Percentiles rank a stretch among this genome's conserved stretches.
These are phyloP conservation scores for Pseudognaphalium luteoalbum DNA, from an alignment of 129 eudicot genomes.

Conservation along the genomic window DNA sequence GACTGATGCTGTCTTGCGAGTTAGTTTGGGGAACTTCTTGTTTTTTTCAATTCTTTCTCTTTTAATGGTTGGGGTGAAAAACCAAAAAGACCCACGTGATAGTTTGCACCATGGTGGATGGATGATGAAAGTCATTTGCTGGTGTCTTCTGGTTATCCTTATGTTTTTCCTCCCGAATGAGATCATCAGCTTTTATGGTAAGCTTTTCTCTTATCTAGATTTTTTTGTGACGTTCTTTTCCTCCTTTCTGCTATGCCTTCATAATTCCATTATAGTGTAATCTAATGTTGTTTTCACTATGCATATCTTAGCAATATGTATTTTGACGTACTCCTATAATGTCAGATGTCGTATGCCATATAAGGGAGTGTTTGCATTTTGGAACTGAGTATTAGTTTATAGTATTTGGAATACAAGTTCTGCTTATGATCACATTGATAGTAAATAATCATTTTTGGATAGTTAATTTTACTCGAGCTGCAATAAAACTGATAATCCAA, in stretches of 20 bases:
- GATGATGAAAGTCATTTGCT: slow-evolving; percentile 95
- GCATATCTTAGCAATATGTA: neutral
- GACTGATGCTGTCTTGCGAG: slow-evolving; percentile 98
- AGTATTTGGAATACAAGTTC: neutral
- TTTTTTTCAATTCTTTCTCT: slow-evolving; percentile 80
- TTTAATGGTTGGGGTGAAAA: slow-evolving; percentile 90
- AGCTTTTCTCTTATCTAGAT: slow-evolving; percentile 12
- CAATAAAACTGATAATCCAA: neutral
- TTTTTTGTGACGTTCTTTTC: neutral
- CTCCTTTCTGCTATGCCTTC: neutral
- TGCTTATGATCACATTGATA: neutral
- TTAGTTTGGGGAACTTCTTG: slow-evolving; percentile 94
- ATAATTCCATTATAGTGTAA: neutral
- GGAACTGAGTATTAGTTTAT: neutral
- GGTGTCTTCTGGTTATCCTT: slow-evolving; percentile 83
- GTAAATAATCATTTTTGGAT: neutral
- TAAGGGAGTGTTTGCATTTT: neutral
- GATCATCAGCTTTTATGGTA: slow-evolving; percentile 87
- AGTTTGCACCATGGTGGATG: slow-evolving; percentile 95
- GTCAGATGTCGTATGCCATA: neutral
- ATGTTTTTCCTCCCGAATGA: slow-evolving; percentile 96
- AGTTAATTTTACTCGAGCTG: neutral
- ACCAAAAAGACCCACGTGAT: slow-evolving; percentile 97
- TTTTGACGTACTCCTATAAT: neutral
- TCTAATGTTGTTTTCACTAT: no score